Base-by-base conservation (phyloP, 257 asterid genomes). In the Ocimum tenuiflorum region DNA sequence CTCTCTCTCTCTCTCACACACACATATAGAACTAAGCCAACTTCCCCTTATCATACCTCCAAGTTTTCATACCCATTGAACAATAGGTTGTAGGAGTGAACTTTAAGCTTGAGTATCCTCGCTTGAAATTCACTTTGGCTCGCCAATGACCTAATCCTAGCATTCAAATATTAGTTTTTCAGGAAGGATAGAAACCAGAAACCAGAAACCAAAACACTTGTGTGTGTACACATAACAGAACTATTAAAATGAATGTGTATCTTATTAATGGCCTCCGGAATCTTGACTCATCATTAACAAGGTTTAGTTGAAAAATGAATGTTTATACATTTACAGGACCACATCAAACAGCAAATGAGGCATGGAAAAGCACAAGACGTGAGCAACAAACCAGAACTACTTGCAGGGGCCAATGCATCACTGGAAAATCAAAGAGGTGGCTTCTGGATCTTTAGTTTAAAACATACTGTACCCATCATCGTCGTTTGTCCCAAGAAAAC, bases 401-500 rank as follows among this genome's bases (percentile, higher is more conserved):
- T 29, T 35, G 60, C 75, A 68, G 11, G 57, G 17, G 63, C 35
- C 53, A 63, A 20, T n/a, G 31, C 61, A 31, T 35, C 72, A 42
- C 7, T 9, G 8, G 60, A 22, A 47, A 36, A 8, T 18, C 67
- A 47, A 50, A 43, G 55, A 35, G 33, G 22, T 49, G 17, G 56
- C 49, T 2, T 68, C 72, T 13, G 1, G 55, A 53, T 36, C 15
- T 50, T 60, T 42, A 36, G 3, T 70, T 71, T 79, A 91, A 55
- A 86, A 70, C 85, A 67, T 75, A 53, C 67, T 75, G 77, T 88
- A 91, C 41, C 84, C 86, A 22, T 85, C 91, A 41, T 86, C 87
- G 8, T 79, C 83, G 15, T 38, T 68, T 56, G 77, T 76, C 68
- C 83, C 90, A 53, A 91, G 57, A 74, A 54, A 84, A 76, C 92